Evolutionary conservation across 1,139 yeast genomes (phyloP), one percentile per base, ranked within the genome.

Genomic region (Pneumocystis oryctolagi): DNA sequence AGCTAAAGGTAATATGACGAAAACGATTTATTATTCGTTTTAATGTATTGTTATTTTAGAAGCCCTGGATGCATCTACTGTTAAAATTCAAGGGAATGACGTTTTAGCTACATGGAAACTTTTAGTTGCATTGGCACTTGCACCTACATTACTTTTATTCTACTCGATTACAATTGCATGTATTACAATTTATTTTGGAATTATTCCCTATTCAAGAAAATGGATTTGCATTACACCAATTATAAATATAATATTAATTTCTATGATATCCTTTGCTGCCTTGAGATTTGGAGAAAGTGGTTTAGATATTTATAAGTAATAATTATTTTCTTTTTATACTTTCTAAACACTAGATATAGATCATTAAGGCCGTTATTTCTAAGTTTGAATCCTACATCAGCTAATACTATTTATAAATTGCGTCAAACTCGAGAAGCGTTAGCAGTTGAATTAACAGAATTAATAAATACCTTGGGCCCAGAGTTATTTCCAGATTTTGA

Each of bases 21-120:
- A 39, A n/a, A n/a, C 18, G 6, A 9, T 3, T n/a, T 39, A 16
- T 39, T 39, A 9, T 3, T 14, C n/a, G n/a, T 39, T 39, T 39
- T 39, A 16, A 32, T 55, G 18, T 6, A n/a, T n/a, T 9, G 3
- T 32, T 32, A 8, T 55, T 35, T 58, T 75, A 64, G 82, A 83
- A 65, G 98, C 97, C 0, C 78, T 92, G 63, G 90, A 89, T n/a
- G 84, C 82, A 6, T 89, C 97, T 0, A 81, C 89, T 1, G 98
- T 92, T 40, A 92, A 92, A 73, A 85, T 92, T 67, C 83, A 84
- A 70, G 98, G 96, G 32, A 84, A 85, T 65, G 98, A 92, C 73
- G 97, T 92, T 34, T 80, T 89, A 65, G 96, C 97, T 1, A 89
- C 97, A 1, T 89, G 98, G 98, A 92, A 92, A 73, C 84, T 92